phyloP scores from a whole-genome alignment of 2,329 filamentous ascomycete species.

The Coniochaeta sp. region DNA sequence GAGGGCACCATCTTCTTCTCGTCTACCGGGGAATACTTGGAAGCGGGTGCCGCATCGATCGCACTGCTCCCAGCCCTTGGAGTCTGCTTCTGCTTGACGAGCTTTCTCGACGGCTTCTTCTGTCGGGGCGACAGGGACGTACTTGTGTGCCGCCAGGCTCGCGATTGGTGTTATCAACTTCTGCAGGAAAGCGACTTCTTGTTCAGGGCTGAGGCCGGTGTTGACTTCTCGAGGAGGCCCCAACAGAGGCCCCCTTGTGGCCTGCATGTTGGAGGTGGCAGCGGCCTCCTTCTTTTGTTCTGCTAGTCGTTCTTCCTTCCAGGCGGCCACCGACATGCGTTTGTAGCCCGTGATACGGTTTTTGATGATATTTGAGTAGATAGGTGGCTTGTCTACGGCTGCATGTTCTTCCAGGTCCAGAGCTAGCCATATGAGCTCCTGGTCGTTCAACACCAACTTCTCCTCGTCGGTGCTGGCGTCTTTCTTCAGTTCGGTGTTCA shows the following conservation, averaged over 20 bases:
- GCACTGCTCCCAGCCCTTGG: conserved; percentile 77
- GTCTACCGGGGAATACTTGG: conserved; percentile 82
- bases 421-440: conserved; percentile 60
- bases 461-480: conserved; percentile 39
- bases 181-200: conserved; percentile 60
- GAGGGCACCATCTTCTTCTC: conserved; percentile 67
- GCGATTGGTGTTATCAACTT: conserved; percentile 56
- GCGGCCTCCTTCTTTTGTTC: conserved; percentile 16
- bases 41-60: conserved; percentile 83
- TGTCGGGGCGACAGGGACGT: conserved; percentile 62
- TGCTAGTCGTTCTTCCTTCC: conserved; percentile 52
- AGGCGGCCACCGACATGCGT: conserved; percentile 65
- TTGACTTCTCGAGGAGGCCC: conserved; percentile 45
- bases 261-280: conserved; percentile 12
- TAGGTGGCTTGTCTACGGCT: conserved; percentile 56
- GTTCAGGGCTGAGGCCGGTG: conserved; percentile 58
- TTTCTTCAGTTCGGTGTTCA: conserved; percentile 57
- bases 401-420: conserved; percentile 73
- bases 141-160: conserved; percentile 61
- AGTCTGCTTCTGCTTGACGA: conserved; percentile 53
- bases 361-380: conserved; percentile 82
- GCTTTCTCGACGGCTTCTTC: conserved; percentile 60
- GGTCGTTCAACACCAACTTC: conserved; percentile 51
- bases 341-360: conserved; percentile 69
- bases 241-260: conserved; percentile 21